These are phyloP conservation scores for Spergularia azorica DNA, from an alignment of 179 eudicot genomes.

Conservation along the genomic window DNA sequence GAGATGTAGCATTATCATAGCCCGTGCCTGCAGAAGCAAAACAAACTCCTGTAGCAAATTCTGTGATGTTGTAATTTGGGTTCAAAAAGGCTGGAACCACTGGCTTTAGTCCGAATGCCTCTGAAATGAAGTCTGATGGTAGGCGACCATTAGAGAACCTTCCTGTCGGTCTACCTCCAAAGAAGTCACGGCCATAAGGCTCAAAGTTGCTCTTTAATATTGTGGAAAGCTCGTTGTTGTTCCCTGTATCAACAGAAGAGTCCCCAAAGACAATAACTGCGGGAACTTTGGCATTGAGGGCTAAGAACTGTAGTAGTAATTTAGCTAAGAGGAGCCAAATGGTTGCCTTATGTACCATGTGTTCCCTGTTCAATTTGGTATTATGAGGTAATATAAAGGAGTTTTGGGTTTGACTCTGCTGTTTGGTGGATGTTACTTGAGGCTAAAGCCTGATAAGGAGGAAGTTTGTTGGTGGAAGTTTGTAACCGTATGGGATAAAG, in stretches of 20 bases:
- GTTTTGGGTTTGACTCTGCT: conserved; percentile 3
- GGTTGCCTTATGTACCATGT: conserved; percentile 28
- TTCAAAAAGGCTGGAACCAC: conserved; percentile 37
- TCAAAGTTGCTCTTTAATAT: conserved; percentile 57
- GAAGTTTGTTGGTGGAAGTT: conserved; percentile 18
- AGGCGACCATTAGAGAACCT: conserved; percentile 41
- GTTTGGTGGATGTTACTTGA: conserved; percentile 1
- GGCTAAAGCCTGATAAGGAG: background rate
- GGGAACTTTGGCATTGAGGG: conserved; percentile 40
- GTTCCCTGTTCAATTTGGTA: background rate
- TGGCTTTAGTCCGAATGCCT: conserved; percentile 36
- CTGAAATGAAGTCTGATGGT: conserved; percentile 41
- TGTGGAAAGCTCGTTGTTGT: conserved; percentile 61
- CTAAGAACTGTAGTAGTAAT: conserved; percentile 17
- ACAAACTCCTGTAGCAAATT: conserved; percentile 40
- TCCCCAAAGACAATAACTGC: conserved; percentile 70
- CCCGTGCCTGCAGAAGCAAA: conserved; percentile 47
- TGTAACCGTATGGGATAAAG: background rate
- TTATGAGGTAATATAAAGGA: background rate
- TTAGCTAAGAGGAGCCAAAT: conserved; percentile 29
- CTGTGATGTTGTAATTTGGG: conserved; percentile 30
- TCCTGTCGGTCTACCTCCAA: conserved; percentile 54
- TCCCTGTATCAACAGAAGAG: conserved; percentile 71
- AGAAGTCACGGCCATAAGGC: conserved; percentile 68
- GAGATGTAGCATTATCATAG: conserved; percentile 38